Evolutionary conservation across 106 monocot species (phyloP).

Genomic region (Alisma plantagoaquatica): DNA sequence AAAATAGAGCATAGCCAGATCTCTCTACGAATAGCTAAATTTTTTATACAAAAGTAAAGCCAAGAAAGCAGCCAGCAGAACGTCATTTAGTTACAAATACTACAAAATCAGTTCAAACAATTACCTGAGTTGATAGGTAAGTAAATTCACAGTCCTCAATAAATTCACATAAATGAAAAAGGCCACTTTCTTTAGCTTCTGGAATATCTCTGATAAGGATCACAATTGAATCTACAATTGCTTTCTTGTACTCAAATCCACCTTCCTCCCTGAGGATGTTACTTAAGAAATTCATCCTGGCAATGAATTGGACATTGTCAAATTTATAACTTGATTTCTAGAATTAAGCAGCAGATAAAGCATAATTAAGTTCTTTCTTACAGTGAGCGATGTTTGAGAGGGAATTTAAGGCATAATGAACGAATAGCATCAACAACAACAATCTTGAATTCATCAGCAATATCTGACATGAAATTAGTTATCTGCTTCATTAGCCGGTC

Average conservation of each 20-base stretch:
- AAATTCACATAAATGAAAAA: conserved; percentile 98
- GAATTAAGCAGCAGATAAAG: neutral
- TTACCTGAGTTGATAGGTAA: conserved; percentile 95
- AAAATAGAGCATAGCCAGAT: too few relatives aligned
- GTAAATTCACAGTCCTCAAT: conserved; percentile 99
- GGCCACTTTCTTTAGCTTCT: conserved; percentile 94
- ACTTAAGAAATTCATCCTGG: conserved; percentile 99
- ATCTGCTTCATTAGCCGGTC: conserved; percentile 99
- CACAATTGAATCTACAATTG: conserved; percentile 97
- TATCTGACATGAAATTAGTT: conserved; percentile 97
- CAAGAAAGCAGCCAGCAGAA: too few relatives aligned
- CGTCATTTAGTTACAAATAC: too few relatives aligned
- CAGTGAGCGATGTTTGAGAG: conserved; percentile 94
- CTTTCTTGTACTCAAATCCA: conserved; percentile 97
- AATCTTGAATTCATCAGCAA: conserved; percentile 99
- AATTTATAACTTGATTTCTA: neutral
- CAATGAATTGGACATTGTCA: conserved; percentile 6
- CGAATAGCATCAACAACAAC: conserved; percentile 98
- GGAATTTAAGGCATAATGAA: conserved; percentile 93
- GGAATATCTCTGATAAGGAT: conserved; percentile 97
- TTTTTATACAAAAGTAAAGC: too few relatives aligned
- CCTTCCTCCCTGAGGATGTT: conserved; percentile 99
- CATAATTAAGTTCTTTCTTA: conserved; percentile 21
- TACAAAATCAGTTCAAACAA: neutral
- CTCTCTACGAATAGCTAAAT: too few relatives aligned